A percentile compares a stretch with the other conserved stretches of the same genome.
Conservation (phyloP, 441 rosid species). For the Gossypium schwendimanii region DNA sequence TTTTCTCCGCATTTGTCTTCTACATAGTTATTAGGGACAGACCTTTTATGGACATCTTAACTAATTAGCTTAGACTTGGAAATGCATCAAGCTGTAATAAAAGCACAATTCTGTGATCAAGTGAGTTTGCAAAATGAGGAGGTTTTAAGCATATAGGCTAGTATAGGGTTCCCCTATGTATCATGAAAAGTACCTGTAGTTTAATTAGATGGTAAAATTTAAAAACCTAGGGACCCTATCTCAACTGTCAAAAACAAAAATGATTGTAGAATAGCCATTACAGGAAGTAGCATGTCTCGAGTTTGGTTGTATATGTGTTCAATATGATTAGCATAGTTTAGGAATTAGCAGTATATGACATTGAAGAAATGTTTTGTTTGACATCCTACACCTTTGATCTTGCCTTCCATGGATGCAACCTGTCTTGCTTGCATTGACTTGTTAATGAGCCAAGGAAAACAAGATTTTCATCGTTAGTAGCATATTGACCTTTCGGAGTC, state of each 20-base stretch:
- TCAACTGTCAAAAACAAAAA: constrained; percentile 1
- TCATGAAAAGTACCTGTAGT: neutral
- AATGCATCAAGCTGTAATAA: neutral
- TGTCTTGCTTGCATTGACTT: neutral
- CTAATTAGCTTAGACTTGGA: neutral
- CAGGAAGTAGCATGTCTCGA: neutral
- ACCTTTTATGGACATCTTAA: neutral
- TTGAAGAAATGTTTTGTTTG: neutral
- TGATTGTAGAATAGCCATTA: neutral
- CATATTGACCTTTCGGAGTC: neutral
- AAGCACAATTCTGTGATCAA: neutral
- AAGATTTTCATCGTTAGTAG: neutral
- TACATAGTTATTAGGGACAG: neutral
- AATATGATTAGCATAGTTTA: neutral
- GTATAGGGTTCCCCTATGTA: neutral
- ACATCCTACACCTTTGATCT: neutral
- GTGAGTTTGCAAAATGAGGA: neutral
- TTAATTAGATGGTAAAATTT: neutral
- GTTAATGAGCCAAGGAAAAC: neutral
- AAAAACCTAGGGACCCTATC: neutral
- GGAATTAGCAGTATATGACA: neutral
- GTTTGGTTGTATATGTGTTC: neutral
- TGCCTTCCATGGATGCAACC: neutral
- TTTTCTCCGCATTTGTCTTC: neutral
- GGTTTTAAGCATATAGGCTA: neutral